Base-by-base conservation (phyloP, 306 rosid genomes). In the Crataegus laevigata region DNA sequence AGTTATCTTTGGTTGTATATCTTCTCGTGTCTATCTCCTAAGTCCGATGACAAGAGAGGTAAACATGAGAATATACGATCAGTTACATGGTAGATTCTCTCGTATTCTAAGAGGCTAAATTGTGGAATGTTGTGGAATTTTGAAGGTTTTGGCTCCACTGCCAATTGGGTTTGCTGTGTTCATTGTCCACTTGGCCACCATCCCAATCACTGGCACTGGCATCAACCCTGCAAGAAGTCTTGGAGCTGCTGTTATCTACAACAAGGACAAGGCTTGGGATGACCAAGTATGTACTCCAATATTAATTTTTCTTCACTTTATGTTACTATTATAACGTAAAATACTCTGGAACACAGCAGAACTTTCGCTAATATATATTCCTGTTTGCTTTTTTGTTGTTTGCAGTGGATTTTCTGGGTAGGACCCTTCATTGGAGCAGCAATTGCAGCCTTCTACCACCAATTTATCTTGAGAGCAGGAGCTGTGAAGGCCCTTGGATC, bases 361-460 rank as follows among this genome's bases (percentile, higher is more conserved):
- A 47, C 42, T 14, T 67, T 52, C 34, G 69, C 82, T 83, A 21
- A 84, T 75, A 1, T 24, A 25, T 24, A 5, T 38, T 28, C 42
- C 66, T 62, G 19, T 40, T 5, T 13, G 1, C 17, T 12, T 3
- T 57, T 75, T 78, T 13, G 85, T 42, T 80, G 9, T 78, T 81
- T 19, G 24, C 85, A 94, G 98, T 94, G 98, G 98, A 78, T 94
- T 60, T 94, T 94, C 68, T 94, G 97, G 97, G 97, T 86, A 11
- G 98, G 98, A 81, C 98, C 98, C 57, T 87, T 94, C 47, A 47
- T 81, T 36, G 98, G 98, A 28, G 98, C 97, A 66, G 97, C 96
- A 52, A 84, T 92, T 66, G 97, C 98, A 75, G 96, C 98, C 3
- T 91, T 94, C 90, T 94, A 94, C 91, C 88, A 94, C 82, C 97